Conservation (phyloP, 2,329 filamentous ascomycete genomes). For the Aspergillus versicolor region DNA sequence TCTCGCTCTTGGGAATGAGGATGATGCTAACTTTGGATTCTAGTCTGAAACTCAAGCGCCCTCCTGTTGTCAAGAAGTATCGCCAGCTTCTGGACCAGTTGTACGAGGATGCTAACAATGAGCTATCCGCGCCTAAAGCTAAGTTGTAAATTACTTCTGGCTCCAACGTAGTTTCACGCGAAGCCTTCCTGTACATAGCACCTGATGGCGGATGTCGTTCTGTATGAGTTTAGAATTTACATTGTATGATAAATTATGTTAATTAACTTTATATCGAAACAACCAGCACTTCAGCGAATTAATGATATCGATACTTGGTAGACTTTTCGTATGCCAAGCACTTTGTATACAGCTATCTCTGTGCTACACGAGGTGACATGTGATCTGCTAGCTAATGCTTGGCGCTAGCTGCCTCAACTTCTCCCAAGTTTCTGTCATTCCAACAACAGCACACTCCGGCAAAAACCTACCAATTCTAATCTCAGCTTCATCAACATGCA, state of each 20-base stretch:
- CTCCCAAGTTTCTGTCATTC: background rate
- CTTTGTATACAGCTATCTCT: background rate
- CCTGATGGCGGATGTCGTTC: background rate
- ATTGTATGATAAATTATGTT: conserved; percentile 7
- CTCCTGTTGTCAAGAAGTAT: conserved; percentile 64
- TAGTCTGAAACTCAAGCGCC: conserved; percentile 70
- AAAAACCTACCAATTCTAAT: background rate
- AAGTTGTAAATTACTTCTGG: conserved; percentile 32
- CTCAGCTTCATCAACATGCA: conserved; percentile 13
- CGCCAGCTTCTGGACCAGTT: conserved; percentile 58
- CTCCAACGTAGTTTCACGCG: background rate
- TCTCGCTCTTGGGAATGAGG: background rate
- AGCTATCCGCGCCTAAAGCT: conserved; percentile 37
- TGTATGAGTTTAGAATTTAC: conserved; percentile 8
- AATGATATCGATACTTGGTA: background rate
- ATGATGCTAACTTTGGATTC: conserved; percentile 18
- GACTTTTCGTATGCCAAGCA: background rate
- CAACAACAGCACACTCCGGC: background rate
- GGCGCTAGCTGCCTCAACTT: background rate
- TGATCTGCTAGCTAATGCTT: background rate
- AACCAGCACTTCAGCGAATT: too few relatives aligned
- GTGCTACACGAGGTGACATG: background rate
- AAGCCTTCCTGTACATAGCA: conserved; percentile 3
- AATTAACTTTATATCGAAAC: background rate
- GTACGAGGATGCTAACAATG: conserved; percentile 56